Base-by-base conservation (phyloP, 2,329 filamentous ascomycete species). In the Phymatotrichopsis omnivora region DNA sequence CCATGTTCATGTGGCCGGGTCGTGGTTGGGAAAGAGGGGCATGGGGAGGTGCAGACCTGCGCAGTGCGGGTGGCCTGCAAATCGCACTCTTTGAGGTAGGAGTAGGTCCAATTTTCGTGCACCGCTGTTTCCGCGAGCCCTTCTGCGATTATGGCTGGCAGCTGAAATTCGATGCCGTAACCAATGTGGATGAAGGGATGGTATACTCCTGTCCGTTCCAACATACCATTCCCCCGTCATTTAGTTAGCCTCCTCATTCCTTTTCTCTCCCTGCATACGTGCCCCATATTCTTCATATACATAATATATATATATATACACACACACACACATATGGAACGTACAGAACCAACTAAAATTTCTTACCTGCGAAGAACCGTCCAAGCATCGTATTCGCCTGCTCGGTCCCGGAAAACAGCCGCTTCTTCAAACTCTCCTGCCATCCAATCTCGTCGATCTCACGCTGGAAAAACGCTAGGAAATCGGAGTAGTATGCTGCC, bases 101-200 rank as follows among this genome's bases (percentile, higher is more conserved):
- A n/a, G n/a, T n/a, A n/a, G n/a, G n/a, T n/a, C 62, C 72, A 72
- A 32, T 70, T 64, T 5, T 69, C 65, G 59, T 93, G 84, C 2
- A 85, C 74, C 6, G 80, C 76, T 1, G 81, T 70, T 65, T 93
- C 80, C 1, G 86, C 84, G 14, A 94, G 73, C 1, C 69, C 85
- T 64, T 89, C 76, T 5, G 85, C 84, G 22, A 94, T 71, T 48
- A 93, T 77, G 28, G 82, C 82, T 2, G 84, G 84, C 60, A 93
- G 85, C 7, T 72, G 62, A 67, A 85, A 93, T 60, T 93, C 85
- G 27, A 94, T 61, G 4, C 82, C 86, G 60, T 85, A 93, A 37
- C 85, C 82, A 16, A 93, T 71, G 60, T 93, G 85, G 52, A 94
- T 87, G 12, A 91, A 65, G 2, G 85, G 85, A 59, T 93, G 85